phyloP scores from a whole-genome alignment of 1,284 basidiomycete species.

The Cystobasidium sp. region DNA sequence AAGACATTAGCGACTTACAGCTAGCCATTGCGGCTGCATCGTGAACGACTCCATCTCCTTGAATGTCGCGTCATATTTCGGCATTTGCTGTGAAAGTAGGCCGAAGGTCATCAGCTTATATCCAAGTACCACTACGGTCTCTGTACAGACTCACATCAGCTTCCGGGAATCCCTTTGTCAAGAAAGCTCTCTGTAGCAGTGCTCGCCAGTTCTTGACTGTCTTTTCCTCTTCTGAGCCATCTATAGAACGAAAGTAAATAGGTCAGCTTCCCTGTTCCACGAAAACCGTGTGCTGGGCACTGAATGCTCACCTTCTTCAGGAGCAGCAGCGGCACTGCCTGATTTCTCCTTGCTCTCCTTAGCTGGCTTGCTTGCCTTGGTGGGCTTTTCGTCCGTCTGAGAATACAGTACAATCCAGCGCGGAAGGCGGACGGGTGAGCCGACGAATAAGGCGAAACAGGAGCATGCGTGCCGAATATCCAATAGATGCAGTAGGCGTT shows the following conservation, averaged over 20 bases:
- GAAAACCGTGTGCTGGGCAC: neutral
- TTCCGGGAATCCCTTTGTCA: conserved; percentile 63
- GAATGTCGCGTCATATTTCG: conserved; percentile 73
- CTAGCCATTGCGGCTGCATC: conserved; percentile 83
- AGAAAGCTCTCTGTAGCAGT: conserved; percentile 85
- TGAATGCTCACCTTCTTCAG: neutral
- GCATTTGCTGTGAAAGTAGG: conserved; percentile 53
- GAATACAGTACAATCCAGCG: neutral
- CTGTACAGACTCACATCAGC: conserved; percentile 53
- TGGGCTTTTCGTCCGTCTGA: conserved; percentile 33
- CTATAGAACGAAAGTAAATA: conserved; percentile 39
- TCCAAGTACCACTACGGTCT: neutral
- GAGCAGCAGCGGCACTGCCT: conserved; percentile 32
- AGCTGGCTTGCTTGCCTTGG: conserved; percentile 37
- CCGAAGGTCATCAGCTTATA: neutral
- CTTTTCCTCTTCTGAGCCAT: conserved; percentile 44
- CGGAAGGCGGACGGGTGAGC: neutral
- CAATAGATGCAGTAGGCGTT: no score
- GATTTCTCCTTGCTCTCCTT: conserved; percentile 65
- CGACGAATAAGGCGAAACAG: no score
- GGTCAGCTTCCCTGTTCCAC: neutral
- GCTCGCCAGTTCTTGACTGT: conserved; percentile 82
- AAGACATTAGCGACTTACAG: conserved; percentile 60
- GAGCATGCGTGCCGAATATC: no score
- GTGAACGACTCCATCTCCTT: conserved; percentile 79